A percentile compares a stretch with the other conserved stretches of the same genome.
These are phyloP conservation scores for Escovopsis sp. DNA, from an alignment of 2,329 filamentous ascomycete species.

Conservation along the genomic window DNA sequence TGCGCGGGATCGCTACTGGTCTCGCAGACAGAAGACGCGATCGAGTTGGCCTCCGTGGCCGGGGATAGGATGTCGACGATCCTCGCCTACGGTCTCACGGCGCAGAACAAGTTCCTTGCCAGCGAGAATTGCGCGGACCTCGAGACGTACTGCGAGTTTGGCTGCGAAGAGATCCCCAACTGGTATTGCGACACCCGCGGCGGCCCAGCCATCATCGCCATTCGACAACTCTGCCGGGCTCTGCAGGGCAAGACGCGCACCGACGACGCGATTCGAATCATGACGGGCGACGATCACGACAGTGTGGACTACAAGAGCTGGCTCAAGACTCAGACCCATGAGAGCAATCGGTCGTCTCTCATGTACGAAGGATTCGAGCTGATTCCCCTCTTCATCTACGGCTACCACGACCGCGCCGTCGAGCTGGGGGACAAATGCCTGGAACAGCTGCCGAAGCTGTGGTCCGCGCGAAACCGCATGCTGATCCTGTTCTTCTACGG, in stretches of 20 bases:
- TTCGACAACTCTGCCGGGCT: constrained; percentile 51
- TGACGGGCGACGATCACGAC: constrained; percentile 54
- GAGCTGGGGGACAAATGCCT: constrained; percentile 38
- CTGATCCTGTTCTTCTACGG: constrained; percentile 45
- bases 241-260: constrained; percentile 57
- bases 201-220: constrained; percentile 50
- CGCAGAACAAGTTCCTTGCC: constrained; percentile 52
- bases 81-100: constrained; percentile 52
- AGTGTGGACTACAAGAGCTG: constrained; percentile 43
- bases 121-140: constrained; percentile 55
- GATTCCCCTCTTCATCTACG: constrained; percentile 46
- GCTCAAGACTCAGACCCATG: constrained; percentile 34
- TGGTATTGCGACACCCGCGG: constrained; percentile 60
- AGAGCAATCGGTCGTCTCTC: constrained; percentile 47
- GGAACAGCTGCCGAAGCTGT: constrained; percentile 32
- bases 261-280: constrained; percentile 35
- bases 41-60: constrained; percentile 49
- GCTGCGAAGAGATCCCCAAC: constrained; percentile 57
- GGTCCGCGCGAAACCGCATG: constrained; percentile 44
- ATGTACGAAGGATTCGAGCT: constrained; percentile 56
- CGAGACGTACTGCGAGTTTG: constrained; percentile 54
- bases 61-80: constrained; percentile 60
- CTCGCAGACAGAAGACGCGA: constrained; percentile 44
- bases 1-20: constrained; percentile 43
- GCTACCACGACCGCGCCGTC: constrained; percentile 43